These are phyloP conservation scores for Pseudocercospora crystallina DNA, from an alignment of 2,329 filamentous ascomycete species.

Conservation along the genomic window DNA sequence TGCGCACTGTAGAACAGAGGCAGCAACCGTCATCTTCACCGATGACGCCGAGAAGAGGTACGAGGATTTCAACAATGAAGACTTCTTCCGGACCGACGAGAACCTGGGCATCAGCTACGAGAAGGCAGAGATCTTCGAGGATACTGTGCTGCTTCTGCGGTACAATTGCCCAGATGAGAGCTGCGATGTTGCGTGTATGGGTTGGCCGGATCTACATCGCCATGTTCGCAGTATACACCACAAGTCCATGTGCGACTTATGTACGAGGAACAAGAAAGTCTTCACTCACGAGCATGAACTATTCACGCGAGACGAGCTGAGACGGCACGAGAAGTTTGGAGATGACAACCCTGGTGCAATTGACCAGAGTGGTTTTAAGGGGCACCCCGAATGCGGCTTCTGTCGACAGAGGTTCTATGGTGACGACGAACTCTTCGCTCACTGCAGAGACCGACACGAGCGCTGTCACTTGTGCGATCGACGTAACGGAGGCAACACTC, in stretches of 20 bases:
- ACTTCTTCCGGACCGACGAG: slow-evolving; percentile 76
- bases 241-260: slow-evolving; percentile 88
- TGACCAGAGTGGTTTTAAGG: slow-evolving; percentile 94
- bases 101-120: slow-evolving; percentile 92
- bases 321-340: slow-evolving; percentile 84
- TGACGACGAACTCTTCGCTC: slow-evolving; percentile 88
- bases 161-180: slow-evolving; percentile 90
- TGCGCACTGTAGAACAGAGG: slow-evolving; percentile 85
- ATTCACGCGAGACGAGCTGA: slow-evolving; percentile 76
- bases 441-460: slow-evolving; percentile 93
- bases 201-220: slow-evolving; percentile 74
- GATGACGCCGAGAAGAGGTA: slow-evolving; percentile 78
- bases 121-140: slow-evolving; percentile 83
- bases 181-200: slow-evolving; percentile 82
- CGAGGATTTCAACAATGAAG: slow-evolving; percentile 72
- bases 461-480: slow-evolving; percentile 92
- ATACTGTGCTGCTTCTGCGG: slow-evolving; percentile 80
- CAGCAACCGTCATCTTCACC: slow-evolving; percentile 85
- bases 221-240: slow-evolving; percentile 81
- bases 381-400: slow-evolving; percentile 91
- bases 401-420: slow-evolving; percentile 92
- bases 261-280: slow-evolving; percentile 92
- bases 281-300: slow-evolving; percentile 98
- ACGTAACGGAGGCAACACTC: slow-evolving; percentile 60
- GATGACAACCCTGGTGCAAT: slow-evolving; percentile 86